Base-by-base conservation (phyloP, 176 grass and related monocot genomes). In the Carex parvula region DNA sequence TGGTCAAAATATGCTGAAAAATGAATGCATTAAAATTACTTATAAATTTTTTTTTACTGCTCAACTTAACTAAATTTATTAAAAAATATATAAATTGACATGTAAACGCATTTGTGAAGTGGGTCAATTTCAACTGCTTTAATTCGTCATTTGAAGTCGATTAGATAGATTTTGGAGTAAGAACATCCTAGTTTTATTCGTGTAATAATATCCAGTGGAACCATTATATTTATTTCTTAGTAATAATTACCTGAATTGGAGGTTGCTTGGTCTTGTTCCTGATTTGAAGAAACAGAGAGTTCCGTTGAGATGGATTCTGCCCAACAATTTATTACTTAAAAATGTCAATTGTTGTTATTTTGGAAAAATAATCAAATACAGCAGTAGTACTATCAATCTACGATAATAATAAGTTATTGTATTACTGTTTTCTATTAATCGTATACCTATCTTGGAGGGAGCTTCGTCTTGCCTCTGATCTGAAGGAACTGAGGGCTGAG, bases 391-490 rank as follows among this genome's bases (percentile, higher is more conserved):
- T 62, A 62, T 12, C 42, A 44, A 44, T 44, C 7, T 44, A 44
- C 9, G 6, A 62, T 62, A 62, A 24, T 11, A 10, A 24, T 62
- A 62, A 62, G 60, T 21, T 62, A 12, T 62, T 20, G 20, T 10
- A 24, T 62, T 62, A 62, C n/a, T 24, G 7, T 62, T 62, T 76
- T 24, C 50, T 77, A 18, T 32, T 29, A 30, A 18, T 48, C 24
- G 14, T 21, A 63, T 81, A 81, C 79, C 79, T 81, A 33, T 18
- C 39, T 63, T 60, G 4, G 57, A 64, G 16, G 12, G 57, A 81
- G 33, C 13, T 81, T 81, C 35, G 2, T 81, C 37, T 81, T 81
- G 30, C 24, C 12, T 57, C 79, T 81, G 79, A 63, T 81, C 17
- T 41, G 20, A 39, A 42, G 57, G 7, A 81, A 63, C 17, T 46